phyloP scores from a whole-genome alignment of 2,329 filamentous ascomycete genomes.

The Zasmidium angulare region DNA sequence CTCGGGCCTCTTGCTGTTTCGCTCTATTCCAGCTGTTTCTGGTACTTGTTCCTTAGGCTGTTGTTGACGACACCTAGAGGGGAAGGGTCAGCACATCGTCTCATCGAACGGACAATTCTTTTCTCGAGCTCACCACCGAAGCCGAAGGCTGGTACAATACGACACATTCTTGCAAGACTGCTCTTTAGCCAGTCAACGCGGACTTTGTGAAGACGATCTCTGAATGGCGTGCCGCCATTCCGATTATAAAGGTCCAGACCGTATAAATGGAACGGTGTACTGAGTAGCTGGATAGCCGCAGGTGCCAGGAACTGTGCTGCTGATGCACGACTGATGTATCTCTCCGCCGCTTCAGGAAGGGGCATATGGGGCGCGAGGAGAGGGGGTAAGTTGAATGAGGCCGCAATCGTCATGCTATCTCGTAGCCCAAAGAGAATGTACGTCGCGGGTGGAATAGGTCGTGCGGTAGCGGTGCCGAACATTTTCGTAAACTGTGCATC shows the following conservation, averaged over 20 bases:
- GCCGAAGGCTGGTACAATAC: slow-evolving; percentile 87
- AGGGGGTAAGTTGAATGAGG: slow-evolving; percentile 85
- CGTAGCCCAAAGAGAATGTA: slow-evolving; percentile 78
- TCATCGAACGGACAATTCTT: too few species aligned
- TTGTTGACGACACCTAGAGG: slow-evolving; percentile 81
- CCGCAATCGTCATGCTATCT: slow-evolving; percentile 87
- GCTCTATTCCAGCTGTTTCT: slow-evolving; percentile 58
- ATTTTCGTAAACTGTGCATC: slow-evolving; percentile 81
- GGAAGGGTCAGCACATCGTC: too few species aligned
- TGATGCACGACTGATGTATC: slow-evolving; percentile 48
- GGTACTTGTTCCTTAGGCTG: slow-evolving; percentile 65
- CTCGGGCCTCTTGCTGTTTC: not conserved
- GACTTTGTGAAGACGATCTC: slow-evolving; percentile 67
- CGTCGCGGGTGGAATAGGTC: slow-evolving; percentile 64
- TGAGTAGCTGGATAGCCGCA: slow-evolving; percentile 73
- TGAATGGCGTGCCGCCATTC: slow-evolving; percentile 47
- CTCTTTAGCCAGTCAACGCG: slow-evolving; percentile 73
- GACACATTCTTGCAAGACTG: slow-evolving; percentile 71
- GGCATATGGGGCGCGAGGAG: slow-evolving; percentile 70
- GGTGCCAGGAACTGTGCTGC: slow-evolving; percentile 79
- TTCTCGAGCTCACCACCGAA: too few species aligned
- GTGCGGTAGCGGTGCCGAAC: slow-evolving; percentile 63
- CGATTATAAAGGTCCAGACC: slow-evolving; percentile 87
- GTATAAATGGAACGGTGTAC: slow-evolving; percentile 80
- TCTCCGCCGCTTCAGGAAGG: slow-evolving; percentile 45